Conservation (phyloP, 805 yeast genomes). For the Metschnikowia borealis region DNA sequence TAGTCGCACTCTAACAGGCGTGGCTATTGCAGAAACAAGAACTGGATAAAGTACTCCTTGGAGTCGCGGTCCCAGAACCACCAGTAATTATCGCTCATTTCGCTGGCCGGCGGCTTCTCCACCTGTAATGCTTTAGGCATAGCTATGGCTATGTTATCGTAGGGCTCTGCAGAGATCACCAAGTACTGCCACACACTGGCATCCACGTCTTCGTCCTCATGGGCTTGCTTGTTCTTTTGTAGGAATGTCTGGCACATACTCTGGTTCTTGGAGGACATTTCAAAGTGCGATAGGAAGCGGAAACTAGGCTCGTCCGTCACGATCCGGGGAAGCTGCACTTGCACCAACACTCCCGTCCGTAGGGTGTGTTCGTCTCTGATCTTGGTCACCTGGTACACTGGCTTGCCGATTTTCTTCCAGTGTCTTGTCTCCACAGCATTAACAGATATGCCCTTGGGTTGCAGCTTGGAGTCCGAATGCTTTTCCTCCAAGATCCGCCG, state of each 20-base stretch:
- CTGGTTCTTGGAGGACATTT: slow-evolving; percentile 45
- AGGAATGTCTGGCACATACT: slow-evolving; percentile 27
- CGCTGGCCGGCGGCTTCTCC: slow-evolving; percentile 26
- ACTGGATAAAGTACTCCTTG: slow-evolving; percentile 65
- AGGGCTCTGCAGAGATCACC: slow-evolving; percentile 85
- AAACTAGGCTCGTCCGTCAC: slow-evolving; percentile 54
- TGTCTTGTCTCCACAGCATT: slow-evolving; percentile 42
- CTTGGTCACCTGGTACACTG: slow-evolving; percentile 64
- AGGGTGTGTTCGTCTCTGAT: slow-evolving; percentile 58
- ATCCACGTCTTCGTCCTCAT: slow-evolving; percentile 19
- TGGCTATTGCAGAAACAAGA: slow-evolving; percentile 41
- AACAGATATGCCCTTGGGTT: slow-evolving; percentile 26
- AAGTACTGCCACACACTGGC: slow-evolving; percentile 58
- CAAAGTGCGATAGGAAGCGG: slow-evolving; percentile 75
- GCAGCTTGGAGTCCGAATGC: slow-evolving; percentile 13
- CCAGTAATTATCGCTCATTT: slow-evolving; percentile 46
- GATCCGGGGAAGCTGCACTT: slow-evolving; percentile 52
- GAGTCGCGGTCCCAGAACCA: slow-evolving; percentile 72
- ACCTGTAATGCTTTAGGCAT: slow-evolving; percentile 61
- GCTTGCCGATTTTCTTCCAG: slow-evolving; percentile 65
- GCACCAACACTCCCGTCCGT: slow-evolving; percentile 62
- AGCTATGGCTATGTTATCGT: slow-evolving; percentile 73
- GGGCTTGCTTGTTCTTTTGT: slow-evolving; percentile 16
- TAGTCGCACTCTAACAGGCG: too few species aligned
- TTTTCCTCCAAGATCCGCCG: slow-evolving; percentile 42